Evolutionary conservation across 2,329 filamentous ascomycete genomes (phyloP), one percentile per base, ranked within the genome.

Genomic region (Colletotrichum liriopes): DNA sequence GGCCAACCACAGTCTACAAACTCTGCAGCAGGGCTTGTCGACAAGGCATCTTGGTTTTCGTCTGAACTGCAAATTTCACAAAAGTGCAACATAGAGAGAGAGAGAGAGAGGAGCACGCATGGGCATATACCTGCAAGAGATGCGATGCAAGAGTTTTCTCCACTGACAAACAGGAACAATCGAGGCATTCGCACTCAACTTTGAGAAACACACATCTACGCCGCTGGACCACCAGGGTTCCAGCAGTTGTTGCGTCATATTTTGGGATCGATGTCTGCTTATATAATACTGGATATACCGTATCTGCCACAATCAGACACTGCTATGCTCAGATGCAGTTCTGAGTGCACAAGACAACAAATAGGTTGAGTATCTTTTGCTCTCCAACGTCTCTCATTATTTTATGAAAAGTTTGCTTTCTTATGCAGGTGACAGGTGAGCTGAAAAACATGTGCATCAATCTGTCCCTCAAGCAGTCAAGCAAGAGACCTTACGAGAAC

Each of bases 211-310:
- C 35, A 23, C 39, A 23, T 39, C 18, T 47, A 51, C 29, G 23
- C n/a, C 8, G 9, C 11, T 23, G 16, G 32, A 49, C n/a, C 37
- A 26, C 37, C 26, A 49, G 65, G 23, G 55, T 41, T 32, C 26
- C 43, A 55, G 32, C 20, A 12, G 32, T 32, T 49, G 47, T 71
- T 71, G 68, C 68, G 64, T 68, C 68, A 71, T 62, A 62, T 14
- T 32, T 41, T 18, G 20, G 64, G 55, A 41, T 56, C 20, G 23
- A 41, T n/a, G 20, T 14, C 49, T 43, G 32, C 49, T 71, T 67
- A 71, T 39, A 37, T 67, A 61, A 67, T 55, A 29, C 32, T n/a
- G 12, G 9, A 26, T 51, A 41, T 66, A 51, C 20, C 18, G 32
- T 69, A 51, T 20, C 35, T 67, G 23, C 35, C 64, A 29, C 35